Base-by-base conservation (phyloP, 768 basidiomycete genomes). In the Inosperma sp. region DNA sequence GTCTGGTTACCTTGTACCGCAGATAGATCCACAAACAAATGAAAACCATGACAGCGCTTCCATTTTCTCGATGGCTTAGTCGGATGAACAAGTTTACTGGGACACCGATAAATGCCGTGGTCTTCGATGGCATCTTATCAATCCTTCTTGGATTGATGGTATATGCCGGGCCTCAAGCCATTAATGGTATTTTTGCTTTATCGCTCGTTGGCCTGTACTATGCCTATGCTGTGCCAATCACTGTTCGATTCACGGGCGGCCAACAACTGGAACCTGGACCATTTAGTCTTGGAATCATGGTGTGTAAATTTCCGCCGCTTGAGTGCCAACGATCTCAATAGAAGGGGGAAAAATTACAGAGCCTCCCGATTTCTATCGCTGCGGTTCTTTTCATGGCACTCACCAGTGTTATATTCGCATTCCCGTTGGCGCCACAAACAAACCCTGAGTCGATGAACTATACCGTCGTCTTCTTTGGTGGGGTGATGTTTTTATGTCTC, bases 351-450 rank as follows among this genome's bases (percentile, higher is more conserved):
- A 17, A 3, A 39, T 17, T 43, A 22, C 33, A 84, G 81, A 83
- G 85, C 54, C 59, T 70, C n/a, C 79, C 82, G 0, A 66, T 84
- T 17, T 79, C 77, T 0, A 44, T 74, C 12, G 70, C 78, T 6
- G 72, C 86, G 3, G 75, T 86, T 3, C 51, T 66, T 0, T 88
- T 79, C 68, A 88, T 89, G 88, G 23, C 61, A 4, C 80, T 88
- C 61, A 80, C 83, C 75, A 62, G 69, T 41, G 55, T 83, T 41
- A 75, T 85, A 0, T 80, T 84, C 63, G 66, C 82, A 52, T 88
- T 86, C 72, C 87, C 83, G 8, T 62, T 75, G 9, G 73, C 71
- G 26, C 78, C 78, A 5, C 59, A 66, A 10, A 71, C 83, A 0
- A 64, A 59, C 23, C 58, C 70, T 5, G 47, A 53, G 4, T 65